A percentile compares a stretch with the other conserved stretches of the same genome.
Conservation (phyloP, 2,329 filamentous ascomycete species). For the Meredithiella fracta region DNA sequence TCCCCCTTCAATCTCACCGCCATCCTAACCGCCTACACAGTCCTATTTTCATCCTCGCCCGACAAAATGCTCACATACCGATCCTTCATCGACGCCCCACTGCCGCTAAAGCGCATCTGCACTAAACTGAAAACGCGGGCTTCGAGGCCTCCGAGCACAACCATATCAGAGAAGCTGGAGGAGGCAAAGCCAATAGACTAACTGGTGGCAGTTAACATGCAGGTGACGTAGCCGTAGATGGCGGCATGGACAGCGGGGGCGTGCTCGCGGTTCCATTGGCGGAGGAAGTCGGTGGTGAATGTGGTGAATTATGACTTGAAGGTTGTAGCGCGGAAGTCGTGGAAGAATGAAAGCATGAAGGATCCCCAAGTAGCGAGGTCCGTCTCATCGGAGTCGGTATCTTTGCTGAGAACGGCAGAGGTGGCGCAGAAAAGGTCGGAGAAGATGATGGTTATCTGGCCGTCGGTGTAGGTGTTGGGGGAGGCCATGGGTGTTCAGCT, state of each 20-base stretch:
- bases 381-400: conserved; percentile 4
- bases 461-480: background rate
- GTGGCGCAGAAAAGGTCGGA: conserved; percentile 3
- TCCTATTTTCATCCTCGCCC: background rate
- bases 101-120: conserved; percentile 4
- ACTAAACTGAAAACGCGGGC: conserved; percentile 5
- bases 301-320: conserved; percentile 8
- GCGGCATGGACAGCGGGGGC: background rate
- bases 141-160: background rate
- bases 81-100: background rate
- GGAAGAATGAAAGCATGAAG: conserved; percentile 5
- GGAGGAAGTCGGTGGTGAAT: conserved; percentile 4
- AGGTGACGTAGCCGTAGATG: conserved; percentile 11
- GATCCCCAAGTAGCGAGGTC: conserved; percentile 11
- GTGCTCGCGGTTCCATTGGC: conserved; percentile 3
- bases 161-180: background rate
- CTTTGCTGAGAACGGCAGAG: conserved; percentile 1
- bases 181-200: background rate
- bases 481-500: background rate
- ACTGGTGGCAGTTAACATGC: background rate
- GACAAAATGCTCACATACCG: conserved; percentile 1
- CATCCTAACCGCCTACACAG: conserved; percentile 8
- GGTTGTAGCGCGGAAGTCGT: conserved; percentile 4
- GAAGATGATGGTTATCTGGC: background rate
- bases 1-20: background rate